Evolutionary conservation across 2,329 filamentous ascomycete species (phyloP).

Genomic region (Ophiostoma himal-ulmi): DNA sequence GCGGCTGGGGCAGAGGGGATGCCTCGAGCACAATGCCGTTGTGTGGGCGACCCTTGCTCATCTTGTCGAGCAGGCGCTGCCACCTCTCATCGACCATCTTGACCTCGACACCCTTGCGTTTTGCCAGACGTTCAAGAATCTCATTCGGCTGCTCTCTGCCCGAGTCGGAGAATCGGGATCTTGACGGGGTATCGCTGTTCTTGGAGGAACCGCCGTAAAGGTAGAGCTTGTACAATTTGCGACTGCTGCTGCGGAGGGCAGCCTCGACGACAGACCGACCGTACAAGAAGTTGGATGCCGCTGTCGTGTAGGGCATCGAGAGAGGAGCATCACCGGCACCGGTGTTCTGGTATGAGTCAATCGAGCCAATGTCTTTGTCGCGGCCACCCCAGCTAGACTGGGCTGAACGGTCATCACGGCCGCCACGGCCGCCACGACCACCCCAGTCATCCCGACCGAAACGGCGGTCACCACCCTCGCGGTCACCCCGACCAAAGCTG

Average conservation of each 20-base stretch:
- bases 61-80: constrained; percentile 70
- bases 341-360: background rate
- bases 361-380: background rate
- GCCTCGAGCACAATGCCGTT: constrained; percentile 86
- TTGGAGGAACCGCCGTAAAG: constrained; percentile 58
- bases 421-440: background rate
- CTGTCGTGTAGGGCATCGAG: constrained; percentile 59
- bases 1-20: constrained; percentile 70
- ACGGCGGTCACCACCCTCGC: background rate
- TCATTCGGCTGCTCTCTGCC: background rate
- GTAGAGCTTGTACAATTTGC: constrained; percentile 81
- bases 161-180: background rate
- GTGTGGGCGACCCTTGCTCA: constrained; percentile 76
- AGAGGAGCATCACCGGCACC: constrained; percentile 22
- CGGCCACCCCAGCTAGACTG: background rate
- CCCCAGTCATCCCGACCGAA: background rate
- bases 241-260: constrained; percentile 56
- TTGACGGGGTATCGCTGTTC: constrained; percentile 32
- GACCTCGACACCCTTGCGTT: constrained; percentile 47
- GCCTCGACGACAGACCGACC: constrained; percentile 75
- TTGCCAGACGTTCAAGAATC: constrained; percentile 42
- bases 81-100: constrained; percentile 55
- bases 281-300: constrained; percentile 87
- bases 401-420: background rate
- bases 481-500: background rate